phyloP scores from a whole-genome alignment of 2,329 filamentous ascomycete species.

The Epichloe festucae region DNA sequence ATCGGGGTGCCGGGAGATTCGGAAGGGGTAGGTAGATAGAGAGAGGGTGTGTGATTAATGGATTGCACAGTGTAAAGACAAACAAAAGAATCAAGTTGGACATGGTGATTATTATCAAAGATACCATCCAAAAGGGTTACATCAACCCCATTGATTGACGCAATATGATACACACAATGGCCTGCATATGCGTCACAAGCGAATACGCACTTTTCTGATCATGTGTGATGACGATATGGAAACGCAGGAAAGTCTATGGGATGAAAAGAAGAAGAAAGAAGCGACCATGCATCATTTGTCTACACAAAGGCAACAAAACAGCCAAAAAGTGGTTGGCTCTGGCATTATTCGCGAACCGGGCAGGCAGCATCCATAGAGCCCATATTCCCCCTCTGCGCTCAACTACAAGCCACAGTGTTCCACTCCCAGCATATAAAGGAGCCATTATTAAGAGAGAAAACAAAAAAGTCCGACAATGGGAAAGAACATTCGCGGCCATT shows the following conservation, averaged over 20 bases:
- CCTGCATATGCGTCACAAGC: neutral
- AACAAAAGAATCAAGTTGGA: neutral
- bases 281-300: neutral
- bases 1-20: neutral
- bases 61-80: neutral
- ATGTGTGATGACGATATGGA: neutral
- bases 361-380: neutral
- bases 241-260: slow-evolving; percentile 5
- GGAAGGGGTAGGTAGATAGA: neutral
- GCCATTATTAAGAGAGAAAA: neutral
- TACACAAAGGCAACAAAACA: neutral
- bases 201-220: neutral
- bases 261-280: neutral
- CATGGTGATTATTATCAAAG: too few species aligned
- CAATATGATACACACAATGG: neutral
- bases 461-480: neutral
- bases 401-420: neutral
- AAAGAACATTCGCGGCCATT: neutral
- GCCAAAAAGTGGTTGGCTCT: neutral
- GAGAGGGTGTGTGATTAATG: neutral
- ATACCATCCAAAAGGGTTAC: too few species aligned
- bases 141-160: too few species aligned
- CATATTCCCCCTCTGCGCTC: neutral
- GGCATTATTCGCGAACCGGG: neutral
- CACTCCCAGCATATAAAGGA: neutral